Conservation (phyloP, 306 rosid genomes). For the Canavalia ensiformis region DNA sequence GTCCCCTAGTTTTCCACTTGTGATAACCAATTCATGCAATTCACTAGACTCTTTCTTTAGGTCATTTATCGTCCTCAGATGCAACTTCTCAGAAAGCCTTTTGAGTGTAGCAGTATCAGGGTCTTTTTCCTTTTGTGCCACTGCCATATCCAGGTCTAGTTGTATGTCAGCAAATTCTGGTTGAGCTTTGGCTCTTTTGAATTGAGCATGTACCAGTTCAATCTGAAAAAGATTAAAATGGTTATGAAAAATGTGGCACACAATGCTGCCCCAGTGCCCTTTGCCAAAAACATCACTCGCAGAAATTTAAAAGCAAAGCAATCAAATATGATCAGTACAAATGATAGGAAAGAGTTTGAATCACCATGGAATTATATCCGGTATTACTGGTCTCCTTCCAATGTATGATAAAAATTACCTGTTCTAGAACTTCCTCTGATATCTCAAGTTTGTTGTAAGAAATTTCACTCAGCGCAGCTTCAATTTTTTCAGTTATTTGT, state of each 20-base stretch:
- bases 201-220: constrained; percentile 94
- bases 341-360: constrained; percentile 19
- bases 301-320: constrained; percentile 7
- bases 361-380: constrained; percentile 15
- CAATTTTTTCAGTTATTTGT: constrained; percentile 68
- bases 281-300: constrained; percentile 6
- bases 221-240: constrained; percentile 62
- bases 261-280: constrained; percentile 13
- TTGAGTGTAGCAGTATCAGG: constrained; percentile 71
- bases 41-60: constrained; percentile 84
- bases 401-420: constrained; percentile 62
- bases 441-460: constrained; percentile 69
- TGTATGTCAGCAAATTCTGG: constrained; percentile 70
- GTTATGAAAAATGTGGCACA: constrained; percentile 28
- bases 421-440: constrained; percentile 96
- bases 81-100: constrained; percentile 86
- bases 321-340: constrained; percentile 1
- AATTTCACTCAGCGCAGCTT: constrained; percentile 71
- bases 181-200: constrained; percentile 82
- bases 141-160: constrained; percentile 69
- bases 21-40: constrained; percentile 73
- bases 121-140: constrained; percentile 71
- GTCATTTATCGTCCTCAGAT: constrained; percentile 77
- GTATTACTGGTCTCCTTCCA: constrained; percentile 23
- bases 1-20: constrained; percentile 66